These are phyloP conservation scores for Dendrocalamus latiflorus DNA, from an alignment of 202 grass and related monocot genomes.

Conservation along the genomic window DNA sequence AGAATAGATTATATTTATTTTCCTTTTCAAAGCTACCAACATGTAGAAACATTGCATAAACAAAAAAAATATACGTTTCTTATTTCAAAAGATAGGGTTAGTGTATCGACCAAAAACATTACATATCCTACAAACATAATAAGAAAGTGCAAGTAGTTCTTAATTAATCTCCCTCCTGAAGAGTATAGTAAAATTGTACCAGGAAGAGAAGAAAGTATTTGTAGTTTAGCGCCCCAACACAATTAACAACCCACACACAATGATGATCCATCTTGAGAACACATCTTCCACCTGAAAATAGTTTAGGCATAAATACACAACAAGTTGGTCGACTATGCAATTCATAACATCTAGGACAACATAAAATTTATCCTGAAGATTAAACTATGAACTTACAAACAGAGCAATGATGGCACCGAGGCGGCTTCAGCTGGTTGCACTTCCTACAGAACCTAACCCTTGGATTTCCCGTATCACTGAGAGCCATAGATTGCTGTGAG, in stretches of 20 bases:
- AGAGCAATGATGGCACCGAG: conserved; percentile 94
- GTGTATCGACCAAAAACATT: background rate
- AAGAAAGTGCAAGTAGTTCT: background rate
- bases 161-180: conserved; percentile 5
- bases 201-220: conserved; percentile 97
- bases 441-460: too few species aligned
- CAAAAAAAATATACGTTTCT: background rate
- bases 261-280: conserved; percentile 95
- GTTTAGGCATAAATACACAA: background rate
- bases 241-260: conserved; percentile 91
- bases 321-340: background rate
- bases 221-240: conserved; percentile 94
- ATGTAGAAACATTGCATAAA: background rate
- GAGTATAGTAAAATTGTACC: conserved; percentile 48
- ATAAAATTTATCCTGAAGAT: conserved; percentile 1
- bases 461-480: too few species aligned
- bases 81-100: background rate
- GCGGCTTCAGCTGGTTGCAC: conserved; percentile 87
- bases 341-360: background rate
- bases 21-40: background rate
- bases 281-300: conserved; percentile 82
- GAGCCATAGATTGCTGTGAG: too few species aligned
- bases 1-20: background rate
- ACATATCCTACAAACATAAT: background rate
- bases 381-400: conserved; percentile 51